Evolutionary conservation across 371 early-diverging fungal species (phyloP), one percentile per base, ranked within the genome.

Genomic region (Batrachochytrium dendrobatidis): DNA sequence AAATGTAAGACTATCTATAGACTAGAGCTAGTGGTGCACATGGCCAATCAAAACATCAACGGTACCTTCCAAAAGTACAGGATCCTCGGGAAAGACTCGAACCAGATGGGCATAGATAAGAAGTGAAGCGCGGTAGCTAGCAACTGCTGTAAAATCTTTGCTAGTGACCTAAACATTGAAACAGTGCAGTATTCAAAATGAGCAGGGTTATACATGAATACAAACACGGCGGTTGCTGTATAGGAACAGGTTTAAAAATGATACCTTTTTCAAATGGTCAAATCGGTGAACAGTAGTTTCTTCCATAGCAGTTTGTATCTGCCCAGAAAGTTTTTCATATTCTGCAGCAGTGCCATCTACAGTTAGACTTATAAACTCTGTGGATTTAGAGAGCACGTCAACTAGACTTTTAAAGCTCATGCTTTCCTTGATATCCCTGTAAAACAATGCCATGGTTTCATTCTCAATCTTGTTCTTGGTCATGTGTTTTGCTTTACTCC

Each of bases 381-480:
- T 64, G 18, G 69, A 58, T 30, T 63, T 67, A 39, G 52, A 62
- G 25, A 72, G 35, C 20, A 72, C 30, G 8, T 72, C 73, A 7
- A 72, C 8, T 20, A 72, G 34, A 24, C 46, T 63, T 58, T 61
- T 54, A 33, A 54, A 45, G 1, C 55, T 18, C 18, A 80, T 80
- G 34, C 76, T 80, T 56, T 94, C 94, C 60, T 88, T 88, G 58
- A 94, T 70, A 49, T 91, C 89, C 66, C 88, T 86, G 64, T 93
- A 95, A 75, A 88, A 94, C 3, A 75, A 63, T 31, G 83, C 87
- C 96, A 96, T 97, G 18, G 96, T 89, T 34, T 70, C 77, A 61
- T 91, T 87, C 57, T 89, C 75, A 55, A 98, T 88, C 61, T 81
- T 83, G 69, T 93, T 92, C 68, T 90, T 90, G 60, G 92, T 93